phyloP scores from a whole-genome alignment of 2,329 filamentous ascomycete species.

The Paraphaeosphaeria minitans region DNA sequence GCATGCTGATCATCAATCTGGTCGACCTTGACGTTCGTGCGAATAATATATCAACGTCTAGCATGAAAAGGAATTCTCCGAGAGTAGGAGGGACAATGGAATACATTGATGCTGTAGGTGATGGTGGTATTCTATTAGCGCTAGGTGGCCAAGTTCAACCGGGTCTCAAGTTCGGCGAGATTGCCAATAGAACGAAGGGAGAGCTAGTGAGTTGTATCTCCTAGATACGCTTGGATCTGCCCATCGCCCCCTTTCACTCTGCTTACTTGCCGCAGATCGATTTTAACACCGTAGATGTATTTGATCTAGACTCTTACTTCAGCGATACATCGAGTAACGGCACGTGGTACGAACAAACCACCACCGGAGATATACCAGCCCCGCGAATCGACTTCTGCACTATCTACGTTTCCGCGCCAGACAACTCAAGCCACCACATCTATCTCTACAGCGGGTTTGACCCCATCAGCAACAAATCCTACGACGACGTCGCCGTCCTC shows the following conservation, averaged over 20 bases:
- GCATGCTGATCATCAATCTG: slow-evolving; percentile 50
- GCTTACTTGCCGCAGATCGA: slow-evolving; percentile 19
- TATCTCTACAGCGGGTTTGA: slow-evolving; percentile 56
- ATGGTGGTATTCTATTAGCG: slow-evolving; percentile 46
- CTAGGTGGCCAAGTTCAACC: slow-evolving; percentile 44
- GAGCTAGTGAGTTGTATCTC: slow-evolving; percentile 29
- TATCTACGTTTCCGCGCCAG: slow-evolving; percentile 48
- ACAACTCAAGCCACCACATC: slow-evolving; percentile 56
- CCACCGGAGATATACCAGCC: slow-evolving; percentile 49
- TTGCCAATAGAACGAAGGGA: slow-evolving; percentile 22
- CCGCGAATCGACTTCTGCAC: slow-evolving; percentile 54
- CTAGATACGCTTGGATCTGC: neutral
- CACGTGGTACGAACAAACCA: slow-evolving; percentile 52
- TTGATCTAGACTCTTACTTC: slow-evolving; percentile 47
- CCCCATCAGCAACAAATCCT: slow-evolving; percentile 24
- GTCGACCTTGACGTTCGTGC: slow-evolving; percentile 33
- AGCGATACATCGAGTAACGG: slow-evolving; percentile 35
- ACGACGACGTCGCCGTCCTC: slow-evolving; percentile 41
- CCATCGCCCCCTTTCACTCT: neutral
- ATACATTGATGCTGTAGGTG: slow-evolving; percentile 45
- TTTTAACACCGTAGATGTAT: slow-evolving; percentile 43
- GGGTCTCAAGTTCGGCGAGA: slow-evolving; percentile 5
- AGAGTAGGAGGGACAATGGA: slow-evolving; percentile 47
- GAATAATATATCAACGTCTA: slow-evolving; percentile 47
- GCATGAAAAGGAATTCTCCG: slow-evolving; percentile 34